Conservation (phyloP, 306 rosid species). For the Quercus cerris region DNA sequence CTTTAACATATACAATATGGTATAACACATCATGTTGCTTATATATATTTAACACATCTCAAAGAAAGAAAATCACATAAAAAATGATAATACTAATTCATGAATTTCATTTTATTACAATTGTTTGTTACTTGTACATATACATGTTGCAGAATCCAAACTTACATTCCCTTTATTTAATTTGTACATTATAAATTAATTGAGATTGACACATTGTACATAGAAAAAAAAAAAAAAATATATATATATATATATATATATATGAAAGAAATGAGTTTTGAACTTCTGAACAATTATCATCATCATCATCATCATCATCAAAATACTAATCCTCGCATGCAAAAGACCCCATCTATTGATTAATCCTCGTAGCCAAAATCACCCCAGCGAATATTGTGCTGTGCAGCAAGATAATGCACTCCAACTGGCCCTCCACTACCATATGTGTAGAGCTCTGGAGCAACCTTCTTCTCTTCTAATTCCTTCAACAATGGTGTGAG, state of each 20-base stretch:
- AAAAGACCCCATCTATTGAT: slow-evolving; percentile 8
- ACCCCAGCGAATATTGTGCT: slow-evolving; percentile 87
- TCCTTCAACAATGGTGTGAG: slow-evolving; percentile 90
- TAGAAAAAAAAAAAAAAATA: background rate
- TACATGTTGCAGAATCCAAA: background rate
- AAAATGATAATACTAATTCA: background rate
- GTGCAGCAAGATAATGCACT: slow-evolving; percentile 93
- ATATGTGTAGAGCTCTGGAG: slow-evolving; percentile 89
- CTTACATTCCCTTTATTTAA: background rate
- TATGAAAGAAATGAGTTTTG: background rate
- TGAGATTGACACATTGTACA: no score
- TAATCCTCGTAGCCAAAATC: slow-evolving; percentile 59
- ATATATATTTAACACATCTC: no score
- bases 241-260: background rate
- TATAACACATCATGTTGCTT: no score
- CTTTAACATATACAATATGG: no score
- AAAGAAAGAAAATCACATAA: background rate
- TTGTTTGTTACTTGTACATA: background rate
- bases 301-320: background rate
- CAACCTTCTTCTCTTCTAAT: slow-evolving; percentile 75
- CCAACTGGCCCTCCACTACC: slow-evolving; percentile 98
- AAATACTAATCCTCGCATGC: background rate
- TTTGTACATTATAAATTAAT: background rate
- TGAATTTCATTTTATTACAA: background rate
- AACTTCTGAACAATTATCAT: background rate